Base-by-base conservation (phyloP, 177 flowering plant species). In the Vitis hybrid region DNA sequence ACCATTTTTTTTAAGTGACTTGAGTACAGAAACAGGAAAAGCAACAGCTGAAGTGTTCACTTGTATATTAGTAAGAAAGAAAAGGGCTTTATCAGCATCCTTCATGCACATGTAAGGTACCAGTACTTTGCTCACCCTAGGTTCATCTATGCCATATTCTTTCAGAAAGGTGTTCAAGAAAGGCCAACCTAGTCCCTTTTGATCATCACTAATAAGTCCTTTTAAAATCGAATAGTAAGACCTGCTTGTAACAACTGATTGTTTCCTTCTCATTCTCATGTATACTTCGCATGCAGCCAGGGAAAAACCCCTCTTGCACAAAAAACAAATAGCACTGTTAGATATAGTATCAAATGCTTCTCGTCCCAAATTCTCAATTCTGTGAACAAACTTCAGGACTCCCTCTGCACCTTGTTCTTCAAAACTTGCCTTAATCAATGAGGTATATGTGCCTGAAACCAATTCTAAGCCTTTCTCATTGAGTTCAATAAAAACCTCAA, bases 401-500 rank as follows among this genome's bases (percentile, higher is more conserved):
- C 87, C 93, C 1, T 71, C 80, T 67, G 77, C 87, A 64, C 83
- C 78, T 51, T 70, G 64, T 68, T 72, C 77, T 66, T 72, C 51
- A 64, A 82, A 79, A 60, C 70, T 65, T 63, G 76, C 73, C 60
- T 77, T 80, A 19, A 89, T 76, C 77, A 93, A 72, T 21, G 21
- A 71, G 78, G 59, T 80, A 69, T 64, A 78, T 1, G 81, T 72
- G 53, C 62, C 65, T 67, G 59, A 16, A 79, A 83, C 82, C 70
- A 81, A 78, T 57, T 71, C 57, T 65, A 87, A 60, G 76, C 76
- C 87, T 75, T 76, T 83, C 57, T 75, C 79, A 33, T 56, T 45
- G 21, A 88, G 79, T 73, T 90, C 94, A 60, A 64, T n/a, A 62
- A 90, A 85, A 15, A 87, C 83, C 18, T 87, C 85, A 71, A 72